A percentile compares a stretch with the other conserved stretches of the same genome.
phyloP scores from a whole-genome alignment of 108 stramenopile genomes.

The Pseudonitzschia multistriata region DNA sequence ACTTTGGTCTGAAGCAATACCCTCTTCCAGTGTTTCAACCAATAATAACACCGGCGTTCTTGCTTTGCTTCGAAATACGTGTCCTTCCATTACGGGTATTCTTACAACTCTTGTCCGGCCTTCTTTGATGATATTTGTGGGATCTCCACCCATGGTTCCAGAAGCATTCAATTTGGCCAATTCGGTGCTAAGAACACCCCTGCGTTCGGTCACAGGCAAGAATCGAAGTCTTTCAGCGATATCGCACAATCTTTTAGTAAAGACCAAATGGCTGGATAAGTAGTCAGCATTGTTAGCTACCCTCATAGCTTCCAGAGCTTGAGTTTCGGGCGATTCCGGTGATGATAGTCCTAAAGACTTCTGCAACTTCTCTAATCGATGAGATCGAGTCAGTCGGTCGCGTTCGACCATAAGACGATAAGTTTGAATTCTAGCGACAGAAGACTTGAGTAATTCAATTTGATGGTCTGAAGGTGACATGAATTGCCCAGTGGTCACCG shows the following conservation, averaged over 20 bases:
- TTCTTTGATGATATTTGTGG: constrained; percentile 54
- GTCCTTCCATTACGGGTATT: constrained; percentile 77
- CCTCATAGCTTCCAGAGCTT: constrained; percentile 45
- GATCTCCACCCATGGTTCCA: constrained; percentile 81
- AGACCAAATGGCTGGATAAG: constrained; percentile 73
- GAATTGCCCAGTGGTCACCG: constrained; percentile 68
- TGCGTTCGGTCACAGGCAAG: constrained; percentile 57
- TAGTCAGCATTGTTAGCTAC: constrained; percentile 84
- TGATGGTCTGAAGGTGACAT: constrained; percentile 70
- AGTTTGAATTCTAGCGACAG: constrained; percentile 60
- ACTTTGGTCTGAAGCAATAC: constrained; percentile 4
- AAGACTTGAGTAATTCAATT: constrained; percentile 49
- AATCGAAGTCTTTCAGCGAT: constrained; percentile 78
- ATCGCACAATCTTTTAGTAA: constrained; percentile 76
- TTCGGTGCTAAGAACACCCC: constrained; percentile 44
- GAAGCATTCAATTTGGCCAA: constrained; percentile 66
- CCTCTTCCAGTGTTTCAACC: constrained; percentile 59
- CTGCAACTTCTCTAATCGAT: constrained; percentile 55
- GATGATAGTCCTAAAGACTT: constrained; percentile 9
- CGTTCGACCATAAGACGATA: constrained; percentile 29
- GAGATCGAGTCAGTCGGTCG: constrained; percentile 57
- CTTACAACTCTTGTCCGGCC: constrained; percentile 53
- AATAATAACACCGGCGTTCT: constrained; percentile 82
- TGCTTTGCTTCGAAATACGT: constrained; percentile 89
- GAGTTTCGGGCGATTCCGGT: constrained; percentile 25